Evolutionary conservation across 257 asterid species (phyloP).

Genomic region (Eucommia ulmoides): DNA sequence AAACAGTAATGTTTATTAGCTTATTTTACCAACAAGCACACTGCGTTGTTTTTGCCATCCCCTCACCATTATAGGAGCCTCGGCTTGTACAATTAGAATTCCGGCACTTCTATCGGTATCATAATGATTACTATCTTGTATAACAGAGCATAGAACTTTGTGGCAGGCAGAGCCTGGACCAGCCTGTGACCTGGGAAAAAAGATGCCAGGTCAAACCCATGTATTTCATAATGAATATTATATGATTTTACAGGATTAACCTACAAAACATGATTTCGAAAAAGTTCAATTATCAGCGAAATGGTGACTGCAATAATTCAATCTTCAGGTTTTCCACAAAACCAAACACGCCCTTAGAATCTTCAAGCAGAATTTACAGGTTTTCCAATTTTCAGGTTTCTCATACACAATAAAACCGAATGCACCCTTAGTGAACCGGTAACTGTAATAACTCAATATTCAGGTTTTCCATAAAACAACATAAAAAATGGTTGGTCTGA

Average conservation of each 20-base stretch:
- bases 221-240: neutral
- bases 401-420: too few species aligned
- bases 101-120: constrained; percentile 57
- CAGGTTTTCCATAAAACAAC: neutral
- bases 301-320: too few species aligned
- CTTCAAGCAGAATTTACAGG: too few species aligned
- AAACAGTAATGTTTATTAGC: too few species aligned
- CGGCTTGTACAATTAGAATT: constrained; percentile 68
- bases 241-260: neutral
- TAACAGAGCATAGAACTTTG: constrained; percentile 35
- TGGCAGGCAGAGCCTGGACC: constrained; percentile 77
- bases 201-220: neutral
- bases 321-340: too few species aligned
- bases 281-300: too few species aligned
- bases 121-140: constrained; percentile 21
- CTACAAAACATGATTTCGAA: too few species aligned
- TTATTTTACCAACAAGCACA: too few species aligned
- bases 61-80: constrained; percentile 37
- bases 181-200: constrained; percentile 48
- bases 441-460: neutral
- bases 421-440: neutral
- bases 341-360: too few species aligned
- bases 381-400: too few species aligned
- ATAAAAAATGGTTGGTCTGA: neutral
- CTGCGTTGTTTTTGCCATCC: too few species aligned